Base-by-base conservation (phyloP, 2,329 filamentous ascomycete species). In the Trichoderma sp. region DNA sequence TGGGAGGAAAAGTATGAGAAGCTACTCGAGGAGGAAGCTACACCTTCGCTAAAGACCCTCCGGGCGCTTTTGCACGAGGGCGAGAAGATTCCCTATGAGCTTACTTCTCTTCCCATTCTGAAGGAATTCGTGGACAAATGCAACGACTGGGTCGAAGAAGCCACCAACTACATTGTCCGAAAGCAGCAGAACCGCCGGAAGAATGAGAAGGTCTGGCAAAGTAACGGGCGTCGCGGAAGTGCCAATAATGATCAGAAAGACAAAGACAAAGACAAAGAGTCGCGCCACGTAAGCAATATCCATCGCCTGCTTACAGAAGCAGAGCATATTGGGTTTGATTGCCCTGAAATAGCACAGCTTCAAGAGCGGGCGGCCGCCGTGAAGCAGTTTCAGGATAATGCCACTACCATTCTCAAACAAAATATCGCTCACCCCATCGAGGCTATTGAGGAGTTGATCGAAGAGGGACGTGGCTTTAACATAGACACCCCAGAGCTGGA, bases 131-230 rank as follows among this genome's bases (percentile, higher is more conserved):
- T 99, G 80, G 94, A 97, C 77, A 92, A 93, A 78, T 98, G 96
- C 85, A 97, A 97, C 81, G 94, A 97, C 80, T 98, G 97, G 93
- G 94, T 98, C 74, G 96, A 98, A 78, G 95, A 98, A 83, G 96
- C 96, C 75, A 96, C 93, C 78, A 95, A 93, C 79, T 99, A 97
- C 84, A 97, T 95, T 78, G 95, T 96, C 72, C 93, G 96, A 76
- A 99, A 99, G 84, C 95, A 98, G 84, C 95, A 98, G 82, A 97
- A 97, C 79, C 92, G 96, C 74, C 93, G 95, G 73, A 98, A 98
- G 83, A 97, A 92, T 81, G 95, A 98, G 78, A 96, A 94, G 79
- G 89, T 89, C 58, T 96, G 92, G 90, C 92, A 94, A 75, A 91
- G 89, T 77, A 88, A 90, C 70, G 89, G 88, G 76, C 87, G 91